Percentiles rank a stretch among this genome's conserved stretches.
These are phyloP conservation scores for Clarkia xantiana DNA, from an alignment of 345 rosid species.

Conservation along the genomic window DNA sequence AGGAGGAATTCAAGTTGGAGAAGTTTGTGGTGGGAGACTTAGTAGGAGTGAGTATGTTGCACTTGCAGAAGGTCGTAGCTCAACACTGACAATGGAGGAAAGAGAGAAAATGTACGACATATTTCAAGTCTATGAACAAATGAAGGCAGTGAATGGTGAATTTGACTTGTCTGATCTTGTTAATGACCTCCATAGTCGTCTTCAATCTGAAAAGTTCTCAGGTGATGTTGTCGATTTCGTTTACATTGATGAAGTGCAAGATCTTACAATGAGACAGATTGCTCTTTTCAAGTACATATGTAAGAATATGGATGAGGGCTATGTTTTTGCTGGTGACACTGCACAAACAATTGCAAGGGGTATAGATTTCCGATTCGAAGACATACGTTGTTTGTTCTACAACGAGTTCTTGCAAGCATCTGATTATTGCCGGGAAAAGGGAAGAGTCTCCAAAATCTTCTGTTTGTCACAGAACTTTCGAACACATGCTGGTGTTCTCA, in stretches of 20 bases:
- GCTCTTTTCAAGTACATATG: slow-evolving; percentile 33
- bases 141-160: slow-evolving; percentile 25
- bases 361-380: slow-evolving; percentile 38
- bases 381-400: slow-evolving; percentile 29
- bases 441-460: slow-evolving; percentile 20
- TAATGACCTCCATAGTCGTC: slow-evolving; percentile 32
- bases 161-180: slow-evolving; percentile 54
- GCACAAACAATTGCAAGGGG: slow-evolving; percentile 38
- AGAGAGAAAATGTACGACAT: slow-evolving; percentile 25
- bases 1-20: slow-evolving; percentile 22
- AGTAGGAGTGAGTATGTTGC: slow-evolving; percentile 20
- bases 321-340: slow-evolving; percentile 39
- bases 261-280: slow-evolving; percentile 43
- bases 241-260: slow-evolving; percentile 54
- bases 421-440: slow-evolving; percentile 1
- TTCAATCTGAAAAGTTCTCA: slow-evolving; percentile 11
- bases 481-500: slow-evolving; percentile 35
- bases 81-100: slow-evolving; percentile 14
- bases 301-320: slow-evolving; percentile 29
- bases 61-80: slow-evolving; percentile 22
- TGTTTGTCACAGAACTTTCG: slow-evolving; percentile 39
- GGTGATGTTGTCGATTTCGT: slow-evolving; percentile 33
- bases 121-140: slow-evolving; percentile 30
- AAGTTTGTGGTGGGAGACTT: slow-evolving; percentile 17
- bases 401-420: slow-evolving; percentile 24